Base-by-base conservation (phyloP, 768 basidiomycete genomes). In the Lactifluus pinguis region DNA sequence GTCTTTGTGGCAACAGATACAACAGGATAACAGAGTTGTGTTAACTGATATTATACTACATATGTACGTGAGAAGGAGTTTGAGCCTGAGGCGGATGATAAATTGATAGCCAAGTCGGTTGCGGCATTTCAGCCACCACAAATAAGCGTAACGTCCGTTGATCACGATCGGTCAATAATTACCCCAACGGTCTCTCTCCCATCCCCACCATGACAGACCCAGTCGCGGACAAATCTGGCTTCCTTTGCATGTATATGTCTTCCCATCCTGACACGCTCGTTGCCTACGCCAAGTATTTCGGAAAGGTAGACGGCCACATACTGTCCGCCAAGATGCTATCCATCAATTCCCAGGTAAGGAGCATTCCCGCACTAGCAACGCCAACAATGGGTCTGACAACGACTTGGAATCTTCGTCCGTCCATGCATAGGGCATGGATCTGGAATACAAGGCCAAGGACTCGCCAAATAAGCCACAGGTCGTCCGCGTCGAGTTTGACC, bases 221-320 rank as follows among this genome's bases (percentile, higher is more conserved):
- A 9, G 87, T 91, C 0, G 85, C 86, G 13, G 82, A 83, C 11
- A 87, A 86, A 67, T 89, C 89, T 19, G 76, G 75, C 1, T 93
- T 90, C 69, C 77, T 92, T 47, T 81, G 82, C 70, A 87, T 83
- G 81, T 93, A 92, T 76, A 92, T 92, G 90, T 85, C 81, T 34
- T 83, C 76, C 63, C 91, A 92, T 67, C 87, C 87, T 0, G 89
- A 92, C 68, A 92, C 90, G 1, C 76, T 92, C 65, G 87, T 92
- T 39, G 87, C 87, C 3, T 93, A 91, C 66, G 87, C 86, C 45
- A 87, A 85, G 65, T 81, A 86, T 78, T 89, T 79, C 67, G 88
- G 86, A 9, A 83, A 85, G 64, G 78, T 89, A 11, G 66, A 74
- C 21, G 77, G 79, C 32, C 74, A 74, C 42, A 79, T 89, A 17